phyloP scores from a whole-genome alignment of 225 moss, liverwort and hornwort species.

The Physcomitrium patens region DNA sequence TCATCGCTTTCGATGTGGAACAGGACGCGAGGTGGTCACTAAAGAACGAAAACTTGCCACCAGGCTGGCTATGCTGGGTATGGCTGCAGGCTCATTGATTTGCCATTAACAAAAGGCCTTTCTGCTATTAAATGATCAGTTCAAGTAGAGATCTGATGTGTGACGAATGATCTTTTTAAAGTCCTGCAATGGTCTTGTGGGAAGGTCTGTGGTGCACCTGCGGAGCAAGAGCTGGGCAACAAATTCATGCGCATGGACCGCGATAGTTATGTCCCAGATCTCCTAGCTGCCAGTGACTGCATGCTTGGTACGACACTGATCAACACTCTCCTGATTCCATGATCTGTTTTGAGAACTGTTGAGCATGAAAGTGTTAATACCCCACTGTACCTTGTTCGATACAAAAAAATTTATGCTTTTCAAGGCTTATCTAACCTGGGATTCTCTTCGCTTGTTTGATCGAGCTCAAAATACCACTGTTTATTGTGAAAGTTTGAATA shows the following conservation, averaged over 20 bases:
- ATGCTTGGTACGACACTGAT: constrained; percentile 62
- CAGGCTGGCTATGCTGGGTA: constrained; percentile 83
- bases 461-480: too few species aligned
- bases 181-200: constrained; percentile 18
- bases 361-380: too few species aligned
- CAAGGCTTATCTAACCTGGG: too few species aligned
- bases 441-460: too few species aligned
- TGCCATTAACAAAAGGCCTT: not conserved
- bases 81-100: constrained; percentile 1
- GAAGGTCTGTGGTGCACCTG: constrained; percentile 80
- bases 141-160: too few species aligned
- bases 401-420: too few species aligned
- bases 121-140: too few species aligned
- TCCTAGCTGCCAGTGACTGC: constrained; percentile 88
- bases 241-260: constrained; percentile 74
- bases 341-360: not conserved
- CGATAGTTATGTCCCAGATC: constrained; percentile 78
- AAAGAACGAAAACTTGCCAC: constrained; percentile 68
- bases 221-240: constrained; percentile 64
- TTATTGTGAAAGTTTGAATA: not conserved
- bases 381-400: too few species aligned
- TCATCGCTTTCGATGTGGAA: constrained; percentile 1
- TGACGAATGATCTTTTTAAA: too few species aligned
- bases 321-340: not conserved
- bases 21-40: constrained; percentile 85